phyloP scores from a whole-genome alignment of 2,329 filamentous ascomycete genomes.

The Aspergillus sp. region DNA sequence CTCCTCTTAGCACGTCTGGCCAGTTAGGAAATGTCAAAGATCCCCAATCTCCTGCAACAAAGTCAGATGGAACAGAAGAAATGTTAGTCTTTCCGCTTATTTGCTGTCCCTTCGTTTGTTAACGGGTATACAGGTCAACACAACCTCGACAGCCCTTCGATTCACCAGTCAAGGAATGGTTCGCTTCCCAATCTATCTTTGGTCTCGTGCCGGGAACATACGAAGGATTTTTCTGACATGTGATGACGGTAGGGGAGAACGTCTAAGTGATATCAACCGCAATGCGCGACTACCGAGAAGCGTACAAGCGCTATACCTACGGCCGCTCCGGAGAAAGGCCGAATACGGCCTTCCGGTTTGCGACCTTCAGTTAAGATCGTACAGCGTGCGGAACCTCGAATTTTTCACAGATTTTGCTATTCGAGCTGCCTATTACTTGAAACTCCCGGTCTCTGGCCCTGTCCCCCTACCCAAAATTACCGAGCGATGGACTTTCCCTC shows the following conservation, averaged over 20 bases:
- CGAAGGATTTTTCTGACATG: neutral
- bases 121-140: neutral
- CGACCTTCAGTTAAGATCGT: slow-evolving; percentile 90
- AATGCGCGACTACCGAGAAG: slow-evolving; percentile 67
- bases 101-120: neutral
- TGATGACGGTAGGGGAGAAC: slow-evolving; percentile 32
- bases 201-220: neutral
- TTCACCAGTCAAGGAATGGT: slow-evolving; percentile 3
- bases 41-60: neutral
- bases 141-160: neutral
- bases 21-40: neutral
- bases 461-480: slow-evolving; percentile 81
- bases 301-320: slow-evolving; percentile 82
- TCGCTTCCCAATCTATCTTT: neutral
- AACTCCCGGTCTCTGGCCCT: slow-evolving; percentile 81
- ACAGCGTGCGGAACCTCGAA: slow-evolving; percentile 83
- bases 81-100: neutral
- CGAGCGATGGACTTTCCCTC: slow-evolving; percentile 92
- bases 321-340: slow-evolving; percentile 73
- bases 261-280: slow-evolving; percentile 32
- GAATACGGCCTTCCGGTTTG: slow-evolving; percentile 79
- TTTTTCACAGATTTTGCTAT: slow-evolving; percentile 95
- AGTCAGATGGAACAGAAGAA: neutral
- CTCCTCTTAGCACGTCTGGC: slow-evolving; percentile 4
- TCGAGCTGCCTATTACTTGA: slow-evolving; percentile 90